Evolutionary conservation across 2,329 filamentous ascomycete genomes (phyloP).

Genomic region (Epichloe hybrida): DNA sequence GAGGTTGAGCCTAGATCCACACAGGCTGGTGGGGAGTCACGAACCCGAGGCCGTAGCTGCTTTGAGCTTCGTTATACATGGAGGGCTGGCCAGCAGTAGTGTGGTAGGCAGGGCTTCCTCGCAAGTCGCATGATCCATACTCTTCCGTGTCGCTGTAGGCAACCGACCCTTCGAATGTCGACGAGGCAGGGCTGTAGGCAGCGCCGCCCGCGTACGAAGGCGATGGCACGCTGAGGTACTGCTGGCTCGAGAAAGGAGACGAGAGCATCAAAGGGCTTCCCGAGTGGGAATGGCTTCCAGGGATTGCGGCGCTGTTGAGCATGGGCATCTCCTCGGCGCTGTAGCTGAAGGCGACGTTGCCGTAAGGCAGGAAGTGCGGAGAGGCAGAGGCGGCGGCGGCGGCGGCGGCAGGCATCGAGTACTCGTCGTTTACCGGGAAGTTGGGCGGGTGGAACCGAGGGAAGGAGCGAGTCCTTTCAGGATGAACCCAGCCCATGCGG

Average conservation of each 20-base stretch:
- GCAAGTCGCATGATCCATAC: conserved; percentile 35
- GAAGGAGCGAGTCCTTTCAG: conserved; percentile 45
- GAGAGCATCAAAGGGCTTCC: conserved; percentile 43
- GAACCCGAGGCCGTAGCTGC: conserved; percentile 37
- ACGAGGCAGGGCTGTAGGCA: conserved; percentile 49
- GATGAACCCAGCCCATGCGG: conserved; percentile 54
- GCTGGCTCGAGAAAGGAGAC: conserved; percentile 38
- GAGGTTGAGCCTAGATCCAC: conserved; percentile 42
- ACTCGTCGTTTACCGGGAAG: conserved; percentile 35
- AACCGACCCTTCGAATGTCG: conserved; percentile 48
- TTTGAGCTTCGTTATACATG: conserved; percentile 30
- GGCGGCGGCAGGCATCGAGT: conserved; percentile 18
- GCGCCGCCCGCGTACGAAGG: conserved; percentile 41
- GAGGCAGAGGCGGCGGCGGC: background rate
- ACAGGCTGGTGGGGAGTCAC: conserved; percentile 49
- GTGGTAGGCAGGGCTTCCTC: conserved; percentile 23
- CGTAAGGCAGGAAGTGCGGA: conserved; percentile 37
- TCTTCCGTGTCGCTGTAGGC: conserved; percentile 51
- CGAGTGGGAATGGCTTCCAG: conserved; percentile 28
- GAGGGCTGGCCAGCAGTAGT: conserved; percentile 33
- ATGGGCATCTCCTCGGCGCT: conserved; percentile 49
- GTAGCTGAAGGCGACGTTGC: conserved; percentile 48
- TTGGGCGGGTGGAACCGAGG: conserved; percentile 45
- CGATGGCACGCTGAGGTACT: conserved; percentile 51
- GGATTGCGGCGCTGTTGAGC: conserved; percentile 34